Evolutionary conservation across 2,329 filamentous ascomycete species (phyloP), one percentile per base, ranked within the genome.

Genomic region (Sordariomycetes sp.): DNA sequence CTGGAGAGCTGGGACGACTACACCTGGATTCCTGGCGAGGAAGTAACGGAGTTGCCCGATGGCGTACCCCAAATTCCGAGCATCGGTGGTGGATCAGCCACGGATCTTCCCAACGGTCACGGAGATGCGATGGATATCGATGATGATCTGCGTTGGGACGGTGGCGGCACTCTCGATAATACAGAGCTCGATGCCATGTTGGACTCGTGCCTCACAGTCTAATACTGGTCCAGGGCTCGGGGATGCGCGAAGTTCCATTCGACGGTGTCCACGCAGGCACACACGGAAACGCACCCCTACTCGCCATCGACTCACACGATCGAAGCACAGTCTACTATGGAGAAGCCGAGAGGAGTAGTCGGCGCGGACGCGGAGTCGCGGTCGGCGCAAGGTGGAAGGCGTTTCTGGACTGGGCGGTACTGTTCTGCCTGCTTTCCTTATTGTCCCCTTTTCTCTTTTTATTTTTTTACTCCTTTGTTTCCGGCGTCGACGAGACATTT

Each of bases 1-100:
- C 75, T 90, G 16, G 88, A 90, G 63, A 77, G 81, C 59, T 85
- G 81, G 75, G 71, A 81, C 52, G 80, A 85, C 64, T 83, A 85
- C 64, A 79, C 79, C 0, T 83, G 75, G 68, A 63, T 80, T 25
- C 73, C 76, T 20, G 74, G 71, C 34, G 56, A 70, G 61, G 60
- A 67, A 6, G 61, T 62, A 4, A 37, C 59, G 12, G 55, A 50
- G 40, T 61, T 65, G 7, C 66, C 65, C n/a, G 64, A 68, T 11
- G 70, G 72, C 46, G 64, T 67, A 5, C 62, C 67, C 51, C 66
- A 71, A 58, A 64, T 66, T 14, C 68, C 66, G 2, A 66, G 65
- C 24, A 57, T 66, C 20, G 76, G 75, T 59, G 70, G 68, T 20
- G 69, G 55, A 43, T 14, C 37, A 40, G 64, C 68, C 6, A 63